Evolutionary conservation across 257 asterid genomes (phyloP).

Genomic region (Nicotiana tabacum): DNA sequence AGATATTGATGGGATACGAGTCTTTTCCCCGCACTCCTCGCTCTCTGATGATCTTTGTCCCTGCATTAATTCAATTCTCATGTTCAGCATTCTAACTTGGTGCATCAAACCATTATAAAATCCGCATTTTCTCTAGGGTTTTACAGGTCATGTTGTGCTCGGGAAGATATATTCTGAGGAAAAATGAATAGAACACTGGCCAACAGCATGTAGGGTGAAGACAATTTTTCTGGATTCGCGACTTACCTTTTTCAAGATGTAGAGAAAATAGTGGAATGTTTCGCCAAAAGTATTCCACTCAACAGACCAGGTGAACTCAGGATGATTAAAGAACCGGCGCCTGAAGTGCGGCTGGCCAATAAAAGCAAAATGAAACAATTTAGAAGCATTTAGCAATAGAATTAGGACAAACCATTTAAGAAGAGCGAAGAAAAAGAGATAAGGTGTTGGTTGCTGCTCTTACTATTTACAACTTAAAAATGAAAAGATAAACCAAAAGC

Average conservation of each 20-base stretch:
- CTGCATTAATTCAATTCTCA: conserved; percentile 38
- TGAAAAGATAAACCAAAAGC: not conserved
- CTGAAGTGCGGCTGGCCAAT: conserved; percentile 82
- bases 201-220: not conserved
- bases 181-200: not conserved
- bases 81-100: not conserved
- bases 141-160: no score
- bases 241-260: conserved; percentile 74
- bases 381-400: not conserved
- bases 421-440: not conserved
- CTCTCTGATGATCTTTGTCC: conserved; percentile 52
- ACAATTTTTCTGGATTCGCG: not conserved
- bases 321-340: conserved; percentile 66
- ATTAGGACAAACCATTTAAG: not conserved
- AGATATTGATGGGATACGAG: conserved; percentile 37
- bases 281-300: conserved; percentile 91
- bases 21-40: conserved; percentile 21
- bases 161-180: not conserved
- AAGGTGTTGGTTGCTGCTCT: not conserved
- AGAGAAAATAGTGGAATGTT: conserved; percentile 89
- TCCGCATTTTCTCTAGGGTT: not conserved
- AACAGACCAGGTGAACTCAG: conserved; percentile 73
- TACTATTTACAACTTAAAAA: not conserved
- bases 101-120: not conserved
- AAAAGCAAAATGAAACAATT: not conserved